Conservation (phyloP, 1,284 basidiomycete species). For the Peniophora sp. region DNA sequence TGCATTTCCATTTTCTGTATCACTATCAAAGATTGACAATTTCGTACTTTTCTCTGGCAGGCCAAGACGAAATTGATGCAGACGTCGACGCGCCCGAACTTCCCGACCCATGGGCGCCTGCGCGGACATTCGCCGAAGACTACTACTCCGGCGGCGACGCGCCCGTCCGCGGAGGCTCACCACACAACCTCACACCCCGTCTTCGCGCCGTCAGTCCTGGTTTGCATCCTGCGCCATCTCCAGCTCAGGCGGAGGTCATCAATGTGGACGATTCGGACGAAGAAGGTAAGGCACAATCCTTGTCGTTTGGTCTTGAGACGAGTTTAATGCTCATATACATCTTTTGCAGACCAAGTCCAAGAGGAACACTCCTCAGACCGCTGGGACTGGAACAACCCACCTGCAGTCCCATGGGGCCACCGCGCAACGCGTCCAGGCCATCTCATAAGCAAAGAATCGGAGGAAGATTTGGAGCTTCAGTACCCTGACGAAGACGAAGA, state of each 20-base stretch:
- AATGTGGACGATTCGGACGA: constrained; percentile 5
- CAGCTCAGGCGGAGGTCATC: constrained; percentile 4
- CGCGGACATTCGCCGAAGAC: constrained; percentile 44
- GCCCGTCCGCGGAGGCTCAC: constrained; percentile 1
- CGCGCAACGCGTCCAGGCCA: constrained; percentile 20
- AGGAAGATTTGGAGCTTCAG: constrained; percentile 2
- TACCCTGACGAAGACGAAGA: not conserved
- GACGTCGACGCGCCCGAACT: constrained; percentile 23
- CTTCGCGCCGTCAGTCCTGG: not conserved
- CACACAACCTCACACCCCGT: not conserved
- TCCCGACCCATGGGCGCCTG: constrained; percentile 42
- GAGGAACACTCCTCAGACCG: not conserved
- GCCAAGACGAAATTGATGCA: too few species aligned
- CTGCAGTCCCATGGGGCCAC: constrained; percentile 23
- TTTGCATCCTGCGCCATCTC: constrained; percentile 4
- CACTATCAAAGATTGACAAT: too few species aligned
- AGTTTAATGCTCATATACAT: not conserved
- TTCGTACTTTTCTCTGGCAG: too few species aligned
- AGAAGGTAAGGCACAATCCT: too few species aligned
- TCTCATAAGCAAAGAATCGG: constrained; percentile 5
- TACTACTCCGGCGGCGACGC: constrained; percentile 28
- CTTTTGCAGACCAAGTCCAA: not conserved
- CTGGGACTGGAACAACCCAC: constrained; percentile 28
- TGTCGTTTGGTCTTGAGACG: not conserved
- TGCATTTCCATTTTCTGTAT: too few species aligned